Percentiles rank a stretch among this genome's conserved stretches.
Conservation (phyloP, 345 rosid genomes). For the Sapria himalayana region DNA sequence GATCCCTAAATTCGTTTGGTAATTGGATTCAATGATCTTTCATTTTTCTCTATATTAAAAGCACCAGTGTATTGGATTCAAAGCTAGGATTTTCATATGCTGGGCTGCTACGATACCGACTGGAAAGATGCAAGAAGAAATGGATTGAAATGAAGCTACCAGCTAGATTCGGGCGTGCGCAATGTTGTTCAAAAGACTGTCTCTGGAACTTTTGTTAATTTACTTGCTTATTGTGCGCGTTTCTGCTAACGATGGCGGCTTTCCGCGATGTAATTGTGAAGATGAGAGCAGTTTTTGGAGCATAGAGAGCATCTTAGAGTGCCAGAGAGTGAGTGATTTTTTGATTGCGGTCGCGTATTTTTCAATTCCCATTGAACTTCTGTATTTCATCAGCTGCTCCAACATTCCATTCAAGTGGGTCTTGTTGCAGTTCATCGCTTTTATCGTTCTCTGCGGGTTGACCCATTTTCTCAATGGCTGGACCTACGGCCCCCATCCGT, state of each 20-base stretch:
- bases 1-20: no score
- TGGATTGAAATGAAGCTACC: conserved; percentile 28
- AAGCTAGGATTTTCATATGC: no score
- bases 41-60: no score
- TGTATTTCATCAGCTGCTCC: conserved; percentile 90
- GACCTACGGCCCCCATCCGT: conserved; percentile 67
- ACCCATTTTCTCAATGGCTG: conserved; percentile 91
- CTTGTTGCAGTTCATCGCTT: conserved; percentile 73
- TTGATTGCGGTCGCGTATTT: conserved; percentile 88
- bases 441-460: conserved; percentile 93
- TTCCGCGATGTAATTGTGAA: conserved; percentile 61
- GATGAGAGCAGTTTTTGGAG: conserved; percentile 73
- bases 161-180: no score
- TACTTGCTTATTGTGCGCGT: conserved; percentile 17
- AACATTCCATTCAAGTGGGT: conserved; percentile 97
- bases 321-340: conserved; percentile 78
- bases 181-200: no score
- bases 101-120: no score
- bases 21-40: no score
- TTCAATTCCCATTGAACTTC: conserved; percentile 82
- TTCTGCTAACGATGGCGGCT: conserved; percentile 22
- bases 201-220: no score
- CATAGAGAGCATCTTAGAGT: conserved; percentile 54
- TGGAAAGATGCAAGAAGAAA: no score
- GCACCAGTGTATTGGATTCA: no score